Evolutionary conservation across 805 yeast species (phyloP), one percentile per base, ranked within the genome.

Genomic region (Candida germanica): DNA sequence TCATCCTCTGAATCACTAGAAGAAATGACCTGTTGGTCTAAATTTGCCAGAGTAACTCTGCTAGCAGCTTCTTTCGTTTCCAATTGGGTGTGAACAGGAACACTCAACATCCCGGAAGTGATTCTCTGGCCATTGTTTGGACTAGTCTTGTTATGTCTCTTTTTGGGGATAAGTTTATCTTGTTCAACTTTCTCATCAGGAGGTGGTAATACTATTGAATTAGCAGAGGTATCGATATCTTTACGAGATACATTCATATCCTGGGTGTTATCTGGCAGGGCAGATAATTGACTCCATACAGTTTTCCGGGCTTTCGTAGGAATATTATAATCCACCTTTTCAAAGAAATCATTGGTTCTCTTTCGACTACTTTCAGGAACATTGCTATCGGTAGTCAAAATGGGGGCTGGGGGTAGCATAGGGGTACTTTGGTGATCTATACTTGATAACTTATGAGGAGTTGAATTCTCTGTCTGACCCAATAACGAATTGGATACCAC

Each of bases 71-170:
- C 51, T 16, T 46, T 47, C 11, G 45, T 46, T 16, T 56, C 61
- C n/a, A 54, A 31, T 35, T 50, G 57, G 1, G 62, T 39, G 24
- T 56, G 61, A 7, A 53, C 46, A 1, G 72, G 71, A 12, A 54
- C 49, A 22, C 44, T 53, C 19, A 66, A 51, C 73, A 66, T 66
- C 3, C 73, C 73, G 1, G 70, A 64, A 7, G 71, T 66, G 23
- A 66, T 63, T 18, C 71, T 48, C 11, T 41, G 42, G 8, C 48
- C 51, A 15, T 40, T 38, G 9, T 38, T 32, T 8, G 17, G 8
- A 11, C 22, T 28, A 11, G 27, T 30, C 13, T 26, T 19, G n/a
- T 35, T 23, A 8, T 35, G 36, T 18, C 44, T 40, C 38, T 66
- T 66, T 16, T 49, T 45, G 1, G 73, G 73, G 13, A 66, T 59